Conservation (phyloP, 768 basidiomycete species). For the Leccinum ochraceum region DNA sequence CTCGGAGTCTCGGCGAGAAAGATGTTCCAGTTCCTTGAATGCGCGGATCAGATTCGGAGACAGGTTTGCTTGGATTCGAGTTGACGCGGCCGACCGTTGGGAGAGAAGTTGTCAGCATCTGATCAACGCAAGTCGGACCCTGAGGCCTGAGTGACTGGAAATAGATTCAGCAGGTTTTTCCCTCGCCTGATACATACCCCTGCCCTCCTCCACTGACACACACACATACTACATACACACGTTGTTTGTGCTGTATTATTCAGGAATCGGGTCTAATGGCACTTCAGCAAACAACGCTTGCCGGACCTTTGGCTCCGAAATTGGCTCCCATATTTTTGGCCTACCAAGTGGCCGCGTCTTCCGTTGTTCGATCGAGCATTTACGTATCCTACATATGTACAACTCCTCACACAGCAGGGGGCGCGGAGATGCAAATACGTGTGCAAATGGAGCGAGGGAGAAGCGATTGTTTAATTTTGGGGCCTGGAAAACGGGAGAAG, state of each 20-base stretch:
- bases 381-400: no score
- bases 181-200: no score
- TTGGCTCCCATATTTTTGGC: not conserved
- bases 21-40: not conserved
- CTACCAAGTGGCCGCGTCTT: no score
- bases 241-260: constrained; percentile 71
- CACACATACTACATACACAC: no score
- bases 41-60: not conserved
- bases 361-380: no score
- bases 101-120: no score
- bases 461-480: not conserved
- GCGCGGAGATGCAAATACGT: not conserved
- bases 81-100: no score
- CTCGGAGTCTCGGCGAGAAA: not conserved
- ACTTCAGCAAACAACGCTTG: constrained; percentile 44
- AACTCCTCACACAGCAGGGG: not conserved
- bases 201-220: no score
- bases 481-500: not conserved
- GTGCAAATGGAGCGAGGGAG: not conserved
- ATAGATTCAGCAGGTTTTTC: no score
- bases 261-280: constrained; percentile 64
- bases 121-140: no score
- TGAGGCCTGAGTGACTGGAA: no score
- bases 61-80: not conserved
- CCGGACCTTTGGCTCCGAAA: constrained; percentile 52